Evolutionary conservation across 2,329 filamentous ascomycete genomes (phyloP), one percentile per base, ranked within the genome.

Genomic region (Fusarium redolens): DNA sequence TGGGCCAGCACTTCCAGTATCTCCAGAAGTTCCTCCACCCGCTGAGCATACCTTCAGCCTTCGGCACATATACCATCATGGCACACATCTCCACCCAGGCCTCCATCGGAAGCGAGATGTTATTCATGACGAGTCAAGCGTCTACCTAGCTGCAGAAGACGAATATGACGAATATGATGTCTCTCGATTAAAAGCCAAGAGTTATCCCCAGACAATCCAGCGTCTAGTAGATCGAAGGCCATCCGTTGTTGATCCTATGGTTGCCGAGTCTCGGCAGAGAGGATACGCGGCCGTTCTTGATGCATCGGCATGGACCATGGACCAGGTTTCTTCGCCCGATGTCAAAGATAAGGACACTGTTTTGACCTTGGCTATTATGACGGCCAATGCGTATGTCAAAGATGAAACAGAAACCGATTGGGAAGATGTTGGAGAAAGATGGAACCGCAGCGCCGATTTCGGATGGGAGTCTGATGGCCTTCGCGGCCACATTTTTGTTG

Each of bases 1-100:
- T 3, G 79, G 75, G 14, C 79, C 80, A 18, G 72, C 82, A 51
- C 80, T 86, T 37, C 83, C 83, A 48, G 84, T 85, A 31, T 76
- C 65, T n/a, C 79, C 77, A 59, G 85, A 87, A 62, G 78, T 83
- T 9, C 86, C 85, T 28, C 79, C 78, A 15, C 84, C 88, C 15
- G 85, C 85, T 25, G 86, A 90, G 13, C 89, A 91, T 75, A 83
- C 84, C 40, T 91, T 92, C 84, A 91, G 88, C 11, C 89, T 99
- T 63, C 92, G 94, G 77, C 96, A 99, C 82, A 92, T 98, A 78
- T 96, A 94, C 83, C 95, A 98, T 81, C 95, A 97, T 83, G 96
- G 96, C 65, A 93, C 94, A 44, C 89, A 96, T 81, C 85, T 88
- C 75, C 90, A 97, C 75, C 95, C 95, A 5, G 83, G 87, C 9